Conservation (phyloP, 345 rosid genomes). For the Stellera chamaejasme region DNA sequence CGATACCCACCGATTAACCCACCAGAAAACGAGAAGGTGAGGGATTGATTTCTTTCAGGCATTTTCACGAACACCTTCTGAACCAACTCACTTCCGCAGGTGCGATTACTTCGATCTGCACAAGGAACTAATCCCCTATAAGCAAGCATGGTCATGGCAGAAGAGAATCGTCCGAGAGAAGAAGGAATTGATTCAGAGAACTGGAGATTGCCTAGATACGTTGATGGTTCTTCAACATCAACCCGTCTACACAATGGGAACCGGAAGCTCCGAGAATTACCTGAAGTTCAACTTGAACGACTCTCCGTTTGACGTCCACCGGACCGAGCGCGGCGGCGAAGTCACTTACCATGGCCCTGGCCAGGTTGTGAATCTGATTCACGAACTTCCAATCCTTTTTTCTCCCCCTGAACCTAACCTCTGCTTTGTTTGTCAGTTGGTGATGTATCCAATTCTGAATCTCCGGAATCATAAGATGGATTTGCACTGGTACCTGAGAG, state of each 20-base stretch:
- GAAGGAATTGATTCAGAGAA: constrained; percentile 38
- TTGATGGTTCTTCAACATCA: constrained; percentile 58
- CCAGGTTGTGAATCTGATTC: constrained; percentile 42
- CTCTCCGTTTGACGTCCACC: constrained; percentile 64
- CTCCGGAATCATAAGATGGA: constrained; percentile 88
- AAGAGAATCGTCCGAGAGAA: constrained; percentile 47
- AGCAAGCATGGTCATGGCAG: constrained; percentile 55
- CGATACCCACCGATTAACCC: no score
- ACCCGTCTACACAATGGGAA: constrained; percentile 78
- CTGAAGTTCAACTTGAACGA: constrained; percentile 50
- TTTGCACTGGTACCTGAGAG: constrained; percentile 93
- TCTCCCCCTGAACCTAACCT: constrained; percentile 11
- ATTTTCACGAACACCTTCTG: no score
- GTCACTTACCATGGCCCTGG: constrained; percentile 96
- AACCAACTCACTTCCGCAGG: no score
- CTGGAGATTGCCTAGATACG: constrained; percentile 57
- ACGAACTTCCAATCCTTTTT: background rate
- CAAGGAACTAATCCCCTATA: no score
- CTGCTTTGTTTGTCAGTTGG: constrained; percentile 17
- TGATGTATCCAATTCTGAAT: constrained; percentile 82
- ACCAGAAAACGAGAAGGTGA: no score
- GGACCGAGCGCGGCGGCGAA: constrained; percentile 88
- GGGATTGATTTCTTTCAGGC: no score
- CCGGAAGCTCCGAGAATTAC: constrained; percentile 42
- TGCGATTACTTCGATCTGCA: no score